These are phyloP conservation scores for Tulasnella sp. DNA, from an alignment of 768 basidiomycete genomes.

Conservation along the genomic window DNA sequence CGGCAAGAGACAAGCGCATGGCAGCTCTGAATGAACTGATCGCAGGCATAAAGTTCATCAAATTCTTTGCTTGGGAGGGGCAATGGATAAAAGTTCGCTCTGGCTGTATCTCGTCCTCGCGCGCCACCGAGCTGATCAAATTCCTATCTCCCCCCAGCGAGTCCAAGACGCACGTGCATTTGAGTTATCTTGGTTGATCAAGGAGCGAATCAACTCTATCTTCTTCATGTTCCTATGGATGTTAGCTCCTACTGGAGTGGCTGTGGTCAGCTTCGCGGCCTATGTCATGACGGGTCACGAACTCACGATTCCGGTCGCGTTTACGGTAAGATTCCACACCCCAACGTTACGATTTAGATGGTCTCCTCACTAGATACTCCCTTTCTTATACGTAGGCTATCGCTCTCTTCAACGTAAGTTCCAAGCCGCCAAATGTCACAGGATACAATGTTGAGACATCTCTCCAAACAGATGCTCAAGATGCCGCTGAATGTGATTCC, in stretches of 20 bases:
- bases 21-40: conserved; percentile 43
- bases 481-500: conserved; percentile 71
- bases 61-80: conserved; percentile 76
- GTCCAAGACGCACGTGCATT: conserved; percentile 50
- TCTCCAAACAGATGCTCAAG: not conserved
- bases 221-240: conserved; percentile 65
- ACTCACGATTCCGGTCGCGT: conserved; percentile 69
- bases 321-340: conserved; percentile 41
- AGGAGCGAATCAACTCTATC: conserved; percentile 41
- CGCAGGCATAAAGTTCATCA: conserved; percentile 51
- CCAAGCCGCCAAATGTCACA: no score
- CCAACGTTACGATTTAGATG: not conserved
- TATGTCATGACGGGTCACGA: conserved; percentile 64
- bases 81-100: conserved; percentile 46
- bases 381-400: not conserved
- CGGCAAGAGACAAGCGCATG: conserved; percentile 67
- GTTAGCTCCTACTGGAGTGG: conserved; percentile 66
- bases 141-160: conserved; percentile 25
- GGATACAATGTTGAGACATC: not conserved
- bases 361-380: not conserved
- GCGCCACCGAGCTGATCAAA: no score
- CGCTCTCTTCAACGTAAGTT: not conserved
- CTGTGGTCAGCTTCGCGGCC: conserved; percentile 65
- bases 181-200: conserved; percentile 68
- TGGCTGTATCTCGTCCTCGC: no score